Conservation (phyloP, 208 protist genomes). For the Crithidia mellificae region DNA sequence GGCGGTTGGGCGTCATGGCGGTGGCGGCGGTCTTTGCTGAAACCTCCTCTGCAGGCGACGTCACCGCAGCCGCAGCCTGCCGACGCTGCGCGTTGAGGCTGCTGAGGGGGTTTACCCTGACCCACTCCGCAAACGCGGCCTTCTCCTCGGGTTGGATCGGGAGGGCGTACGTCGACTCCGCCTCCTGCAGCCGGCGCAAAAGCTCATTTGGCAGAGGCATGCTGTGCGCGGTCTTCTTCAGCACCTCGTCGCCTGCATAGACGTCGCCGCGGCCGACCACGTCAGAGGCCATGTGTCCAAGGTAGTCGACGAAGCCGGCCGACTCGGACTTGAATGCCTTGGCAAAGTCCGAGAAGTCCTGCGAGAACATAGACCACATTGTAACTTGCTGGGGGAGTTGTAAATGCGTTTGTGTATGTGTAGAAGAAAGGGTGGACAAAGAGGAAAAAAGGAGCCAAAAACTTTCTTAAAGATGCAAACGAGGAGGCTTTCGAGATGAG, state of each 20-base stretch:
- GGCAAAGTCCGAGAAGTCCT: conserved; percentile 64
- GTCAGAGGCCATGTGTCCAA: conserved; percentile 58
- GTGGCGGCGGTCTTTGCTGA: not conserved
- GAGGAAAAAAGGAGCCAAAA: too few species aligned
- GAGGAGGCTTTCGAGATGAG: too few species aligned
- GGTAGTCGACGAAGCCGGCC: conserved; percentile 44
- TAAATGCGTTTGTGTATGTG: not conserved
- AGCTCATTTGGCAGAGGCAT: conserved; percentile 45
- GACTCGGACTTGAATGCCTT: conserved; percentile 65
- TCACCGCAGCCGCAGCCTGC: not conserved
- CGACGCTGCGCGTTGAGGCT: conserved; percentile 28
- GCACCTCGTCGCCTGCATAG: conserved; percentile 70
- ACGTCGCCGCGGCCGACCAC: conserved; percentile 52
- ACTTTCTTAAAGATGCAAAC: too few species aligned
- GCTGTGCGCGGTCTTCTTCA: conserved; percentile 35
- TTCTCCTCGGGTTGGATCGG: conserved; percentile 37
- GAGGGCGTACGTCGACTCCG: conserved; percentile 44
- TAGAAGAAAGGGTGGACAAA: too few species aligned
- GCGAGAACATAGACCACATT: conserved; percentile 68
- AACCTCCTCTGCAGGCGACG: not conserved
- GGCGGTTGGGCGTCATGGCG: conserved; percentile 19
- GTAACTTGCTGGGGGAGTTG: not conserved
- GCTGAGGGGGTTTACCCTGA: conserved; percentile 50
- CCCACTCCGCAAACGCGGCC: conserved; percentile 51
- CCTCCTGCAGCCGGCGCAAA: conserved; percentile 44